A percentile compares a stretch with the other conserved stretches of the same genome.
Evolutionary conservation across 73 alveolate genomes (phyloP).

Genomic region (Diophrys appendiculata): DNA sequence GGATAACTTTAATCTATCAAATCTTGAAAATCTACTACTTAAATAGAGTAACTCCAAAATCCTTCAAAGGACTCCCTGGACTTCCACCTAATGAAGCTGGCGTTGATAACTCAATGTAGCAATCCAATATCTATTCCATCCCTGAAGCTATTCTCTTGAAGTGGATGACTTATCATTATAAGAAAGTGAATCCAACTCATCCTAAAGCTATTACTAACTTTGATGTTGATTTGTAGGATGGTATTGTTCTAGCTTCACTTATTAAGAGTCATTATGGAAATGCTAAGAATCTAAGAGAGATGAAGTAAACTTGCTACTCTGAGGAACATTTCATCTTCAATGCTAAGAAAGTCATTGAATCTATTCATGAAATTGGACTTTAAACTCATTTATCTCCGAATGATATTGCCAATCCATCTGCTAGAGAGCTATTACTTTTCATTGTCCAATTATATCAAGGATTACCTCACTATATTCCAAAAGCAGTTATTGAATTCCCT

Average conservation of each 20-base stretch:
- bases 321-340: slow-evolving; percentile 73
- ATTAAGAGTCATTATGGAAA: slow-evolving; percentile 78
- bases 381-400: slow-evolving; percentile 71
- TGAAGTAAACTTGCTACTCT: slow-evolving; percentile 64
- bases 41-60: slow-evolving; percentile 91
- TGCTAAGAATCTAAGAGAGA: slow-evolving; percentile 55
- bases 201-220: slow-evolving; percentile 73
- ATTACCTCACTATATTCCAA: slow-evolving; percentile 95
- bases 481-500: slow-evolving; percentile 91
- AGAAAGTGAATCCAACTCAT: slow-evolving; percentile 69
- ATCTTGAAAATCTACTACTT: slow-evolving; percentile 89
- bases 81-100: slow-evolving; percentile 84
- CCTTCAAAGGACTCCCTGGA: slow-evolving; percentile 87
- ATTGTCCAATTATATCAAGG: slow-evolving; percentile 85
- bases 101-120: slow-evolving; percentile 72
- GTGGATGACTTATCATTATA: slow-evolving; percentile 86
- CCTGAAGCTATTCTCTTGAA: slow-evolving; percentile 90
- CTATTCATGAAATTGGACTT: slow-evolving; percentile 82
- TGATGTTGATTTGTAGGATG: slow-evolving; percentile 84
- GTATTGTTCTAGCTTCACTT: slow-evolving; percentile 72
- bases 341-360: slow-evolving; percentile 76
- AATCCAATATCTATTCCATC: slow-evolving; percentile 88
- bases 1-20: slow-evolving; percentile 93
- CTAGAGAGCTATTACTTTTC: slow-evolving; percentile 93
- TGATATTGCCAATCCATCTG: slow-evolving; percentile 91